phyloP scores from a whole-genome alignment of 768 basidiomycete species.

The Mycena galericulata region DNA sequence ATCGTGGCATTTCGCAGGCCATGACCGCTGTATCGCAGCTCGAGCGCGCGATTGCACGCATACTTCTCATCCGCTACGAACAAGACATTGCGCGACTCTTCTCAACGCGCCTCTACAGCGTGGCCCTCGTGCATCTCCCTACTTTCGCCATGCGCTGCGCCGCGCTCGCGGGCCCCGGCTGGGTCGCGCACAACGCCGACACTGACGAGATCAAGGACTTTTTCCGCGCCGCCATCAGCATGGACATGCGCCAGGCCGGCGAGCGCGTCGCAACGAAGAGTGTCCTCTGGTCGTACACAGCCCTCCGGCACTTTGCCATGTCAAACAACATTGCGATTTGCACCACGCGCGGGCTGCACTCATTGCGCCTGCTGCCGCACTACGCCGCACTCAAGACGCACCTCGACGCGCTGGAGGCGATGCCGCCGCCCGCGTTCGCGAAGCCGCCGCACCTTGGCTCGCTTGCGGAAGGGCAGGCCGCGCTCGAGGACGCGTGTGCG shows the following conservation, averaged over 20 bases:
- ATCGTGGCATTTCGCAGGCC: slow-evolving; percentile 66
- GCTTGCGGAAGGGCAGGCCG: slow-evolving; percentile 66
- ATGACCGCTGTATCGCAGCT: slow-evolving; percentile 73
- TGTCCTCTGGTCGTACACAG: slow-evolving; percentile 84
- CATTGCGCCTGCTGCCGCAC: slow-evolving; percentile 71
- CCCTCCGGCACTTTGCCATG: slow-evolving; percentile 78
- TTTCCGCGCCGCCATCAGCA: slow-evolving; percentile 74
- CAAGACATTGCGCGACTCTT: slow-evolving; percentile 82
- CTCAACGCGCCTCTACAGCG: slow-evolving; percentile 74
- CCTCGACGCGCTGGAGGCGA: slow-evolving; percentile 69
- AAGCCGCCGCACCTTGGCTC: slow-evolving; percentile 77
- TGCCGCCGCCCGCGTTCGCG: slow-evolving; percentile 66
- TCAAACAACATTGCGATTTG: slow-evolving; percentile 79
- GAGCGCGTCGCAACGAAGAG: slow-evolving; percentile 85
- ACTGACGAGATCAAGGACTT: slow-evolving; percentile 81
- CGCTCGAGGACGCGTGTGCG: slow-evolving; percentile 75
- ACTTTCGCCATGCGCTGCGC: slow-evolving; percentile 75
- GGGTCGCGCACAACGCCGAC: slow-evolving; percentile 76
- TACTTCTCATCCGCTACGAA: slow-evolving; percentile 77
- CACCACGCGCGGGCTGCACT: slow-evolving; percentile 73
- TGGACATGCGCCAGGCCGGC: slow-evolving; percentile 84
- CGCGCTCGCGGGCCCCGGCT: slow-evolving; percentile 71
- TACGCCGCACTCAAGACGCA: slow-evolving; percentile 71
- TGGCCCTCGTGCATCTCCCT: slow-evolving; percentile 75
- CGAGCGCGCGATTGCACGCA: slow-evolving; percentile 75